Percentiles rank a stretch among this genome's conserved stretches.
These are phyloP conservation scores for Harringtonia aguacate DNA, from an alignment of 2,329 filamentous ascomycete genomes.

Conservation along the genomic window DNA sequence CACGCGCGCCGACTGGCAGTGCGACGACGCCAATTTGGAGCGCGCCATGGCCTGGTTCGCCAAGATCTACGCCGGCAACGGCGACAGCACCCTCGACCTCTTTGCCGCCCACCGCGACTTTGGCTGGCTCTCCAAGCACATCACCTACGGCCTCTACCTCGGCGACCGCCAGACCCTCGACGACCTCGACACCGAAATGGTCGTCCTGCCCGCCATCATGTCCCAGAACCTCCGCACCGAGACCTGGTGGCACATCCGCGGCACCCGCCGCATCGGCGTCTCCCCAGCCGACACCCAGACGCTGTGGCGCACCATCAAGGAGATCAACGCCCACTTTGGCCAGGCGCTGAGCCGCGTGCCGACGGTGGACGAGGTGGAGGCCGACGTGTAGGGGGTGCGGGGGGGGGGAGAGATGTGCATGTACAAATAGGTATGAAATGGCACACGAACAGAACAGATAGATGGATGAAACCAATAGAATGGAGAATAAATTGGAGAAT, in stretches of 20 bases:
- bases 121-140: conserved; percentile 40
- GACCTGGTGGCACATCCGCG: conserved; percentile 45
- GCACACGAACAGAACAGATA: no score
- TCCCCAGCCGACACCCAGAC: conserved; percentile 29
- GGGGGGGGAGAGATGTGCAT: no score
- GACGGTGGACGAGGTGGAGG: conserved; percentile 17
- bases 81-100: conserved; percentile 19
- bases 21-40: conserved; percentile 40
- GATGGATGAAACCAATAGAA: no score
- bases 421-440: no score
- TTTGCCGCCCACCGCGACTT: conserved; percentile 27
- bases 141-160: conserved; percentile 48
- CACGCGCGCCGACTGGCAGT: conserved; percentile 47
- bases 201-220: conserved; percentile 44
- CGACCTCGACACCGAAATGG: conserved; percentile 42
- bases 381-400: conserved; percentile 12
- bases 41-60: conserved; percentile 44
- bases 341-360: conserved; percentile 16
- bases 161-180: conserved; percentile 43
- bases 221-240: conserved; percentile 42
- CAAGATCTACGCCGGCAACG: conserved; percentile 44
- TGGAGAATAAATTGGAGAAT: no score
- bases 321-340: conserved; percentile 14
- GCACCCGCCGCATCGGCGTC: conserved; percentile 35
- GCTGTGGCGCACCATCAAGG: conserved; percentile 14